A percentile compares a stretch with the other conserved stretches of the same genome.
These are phyloP conservation scores for Dendrobium huoshanense DNA, from an alignment of 106 monocot genomes.

Conservation along the genomic window DNA sequence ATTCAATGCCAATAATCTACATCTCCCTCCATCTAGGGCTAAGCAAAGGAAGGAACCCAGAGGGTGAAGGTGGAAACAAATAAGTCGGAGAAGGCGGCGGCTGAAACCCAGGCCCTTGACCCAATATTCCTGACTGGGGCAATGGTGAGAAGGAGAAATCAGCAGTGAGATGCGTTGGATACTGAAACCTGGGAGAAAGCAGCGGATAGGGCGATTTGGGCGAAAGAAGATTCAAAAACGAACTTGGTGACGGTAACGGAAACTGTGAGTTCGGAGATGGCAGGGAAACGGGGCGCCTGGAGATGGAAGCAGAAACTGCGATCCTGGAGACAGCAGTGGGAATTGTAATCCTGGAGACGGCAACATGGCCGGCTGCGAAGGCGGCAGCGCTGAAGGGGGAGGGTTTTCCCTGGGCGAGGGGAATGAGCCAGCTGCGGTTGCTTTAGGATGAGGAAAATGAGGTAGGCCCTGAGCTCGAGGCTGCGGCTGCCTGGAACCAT, in stretches of 20 bases:
- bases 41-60: conserved; percentile 42
- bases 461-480: no score
- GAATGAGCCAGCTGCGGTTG: no score
- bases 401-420: conserved; percentile 9
- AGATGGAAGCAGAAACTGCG: conserved; percentile 15
- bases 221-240: conserved; percentile 53
- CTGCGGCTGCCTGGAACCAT: conserved; percentile 2
- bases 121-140: conserved; percentile 45
- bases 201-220: conserved; percentile 65
- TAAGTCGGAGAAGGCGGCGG: conserved; percentile 42
- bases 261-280: conserved; percentile 32
- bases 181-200: conserved; percentile 69
- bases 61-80: conserved; percentile 64
- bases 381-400: background rate
- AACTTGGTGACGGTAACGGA: conserved; percentile 30
- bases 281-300: conserved; percentile 9
- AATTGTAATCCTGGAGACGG: conserved; percentile 20
- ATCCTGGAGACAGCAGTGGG: conserved; percentile 15
- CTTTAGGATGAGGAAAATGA: background rate
- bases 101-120: conserved; percentile 30
- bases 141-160: conserved; percentile 50
- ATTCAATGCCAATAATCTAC: conserved; percentile 13
- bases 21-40: conserved; percentile 79
- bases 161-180: conserved; percentile 41
- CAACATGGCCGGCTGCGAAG: conserved; percentile 11